Evolutionary conservation across 192 early-diverging fungal species (phyloP).

Genomic region (Coemansia sp.): DNA sequence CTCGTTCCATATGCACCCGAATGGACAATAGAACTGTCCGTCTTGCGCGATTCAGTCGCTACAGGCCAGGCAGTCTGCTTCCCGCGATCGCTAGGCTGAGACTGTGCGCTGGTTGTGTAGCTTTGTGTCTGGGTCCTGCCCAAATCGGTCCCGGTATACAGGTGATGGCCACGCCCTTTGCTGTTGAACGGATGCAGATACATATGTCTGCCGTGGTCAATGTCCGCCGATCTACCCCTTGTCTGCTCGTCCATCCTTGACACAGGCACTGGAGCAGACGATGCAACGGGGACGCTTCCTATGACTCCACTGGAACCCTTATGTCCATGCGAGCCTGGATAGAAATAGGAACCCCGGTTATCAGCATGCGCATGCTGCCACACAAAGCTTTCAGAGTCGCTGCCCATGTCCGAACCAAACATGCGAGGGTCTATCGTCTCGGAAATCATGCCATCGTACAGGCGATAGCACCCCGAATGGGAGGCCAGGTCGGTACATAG

Average conservation of each 20-base stretch:
- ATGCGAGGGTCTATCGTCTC: conserved; percentile 7
- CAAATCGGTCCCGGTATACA: conserved; percentile 3
- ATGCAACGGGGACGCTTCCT: conserved; percentile 19
- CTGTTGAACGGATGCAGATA: conserved; percentile 15
- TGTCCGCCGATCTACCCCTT: conserved; percentile 3
- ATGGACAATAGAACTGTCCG: conserved; percentile 1
- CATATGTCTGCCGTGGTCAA: conserved; percentile 1
- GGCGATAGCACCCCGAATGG: conserved; percentile 51
- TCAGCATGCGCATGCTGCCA: conserved; percentile 20
- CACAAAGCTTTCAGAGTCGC: conserved; percentile 20
- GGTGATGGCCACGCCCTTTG: conserved; percentile 15
- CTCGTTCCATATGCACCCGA: background rate
- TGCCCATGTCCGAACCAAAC: conserved; percentile 18
- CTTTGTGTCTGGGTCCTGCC: conserved; percentile 4
- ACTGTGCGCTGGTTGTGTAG: background rate
- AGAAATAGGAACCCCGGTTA: conserved; percentile 13
- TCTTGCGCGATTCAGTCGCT: conserved; percentile 17
- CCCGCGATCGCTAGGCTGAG: conserved; percentile 1
- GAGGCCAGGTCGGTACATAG: conserved; percentile 26
- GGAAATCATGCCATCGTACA: conserved; percentile 42
- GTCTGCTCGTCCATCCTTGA: conserved; percentile 22
- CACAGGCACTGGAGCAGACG: conserved; percentile 44
- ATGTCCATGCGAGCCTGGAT: conserved; percentile 10
- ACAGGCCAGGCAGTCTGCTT: conserved; percentile 23
- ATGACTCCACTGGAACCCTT: background rate